Conservation (phyloP, 2,329 filamentous ascomycete species). For the Neopestalotiopsis rosae region DNA sequence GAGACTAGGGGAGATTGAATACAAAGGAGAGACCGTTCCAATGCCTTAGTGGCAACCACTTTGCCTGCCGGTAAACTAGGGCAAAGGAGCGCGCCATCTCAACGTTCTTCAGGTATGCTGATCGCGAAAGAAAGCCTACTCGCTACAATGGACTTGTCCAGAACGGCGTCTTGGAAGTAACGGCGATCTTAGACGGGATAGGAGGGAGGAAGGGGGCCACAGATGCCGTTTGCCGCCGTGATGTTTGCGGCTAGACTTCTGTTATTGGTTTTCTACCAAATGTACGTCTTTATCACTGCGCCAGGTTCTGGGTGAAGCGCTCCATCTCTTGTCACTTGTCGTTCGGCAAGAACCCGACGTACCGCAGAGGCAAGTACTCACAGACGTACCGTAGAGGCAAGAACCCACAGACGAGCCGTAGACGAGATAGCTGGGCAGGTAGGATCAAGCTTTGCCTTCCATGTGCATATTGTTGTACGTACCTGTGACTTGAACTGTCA, state of each 20-base stretch:
- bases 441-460: background rate
- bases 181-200: background rate
- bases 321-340: too few species aligned
- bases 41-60: background rate
- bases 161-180: background rate
- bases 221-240: background rate
- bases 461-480: background rate
- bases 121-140: background rate
- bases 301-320: too few species aligned
- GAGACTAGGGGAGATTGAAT: background rate
- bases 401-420: background rate
- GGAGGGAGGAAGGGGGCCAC: background rate
- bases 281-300: too few species aligned
- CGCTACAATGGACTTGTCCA: background rate
- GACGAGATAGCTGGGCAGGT: background rate
- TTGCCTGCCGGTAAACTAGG: background rate
- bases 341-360: too few species aligned
- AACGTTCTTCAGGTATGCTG: background rate
- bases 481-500: background rate
- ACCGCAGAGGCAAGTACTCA: background rate
- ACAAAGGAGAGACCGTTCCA: background rate
- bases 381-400: background rate
- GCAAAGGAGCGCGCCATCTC: background rate
- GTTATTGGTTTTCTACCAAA: too few species aligned
- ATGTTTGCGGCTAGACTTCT: too few species aligned